phyloP scores from a whole-genome alignment of 176 grass and related monocot genomes.

The Musa itinerans region DNA sequence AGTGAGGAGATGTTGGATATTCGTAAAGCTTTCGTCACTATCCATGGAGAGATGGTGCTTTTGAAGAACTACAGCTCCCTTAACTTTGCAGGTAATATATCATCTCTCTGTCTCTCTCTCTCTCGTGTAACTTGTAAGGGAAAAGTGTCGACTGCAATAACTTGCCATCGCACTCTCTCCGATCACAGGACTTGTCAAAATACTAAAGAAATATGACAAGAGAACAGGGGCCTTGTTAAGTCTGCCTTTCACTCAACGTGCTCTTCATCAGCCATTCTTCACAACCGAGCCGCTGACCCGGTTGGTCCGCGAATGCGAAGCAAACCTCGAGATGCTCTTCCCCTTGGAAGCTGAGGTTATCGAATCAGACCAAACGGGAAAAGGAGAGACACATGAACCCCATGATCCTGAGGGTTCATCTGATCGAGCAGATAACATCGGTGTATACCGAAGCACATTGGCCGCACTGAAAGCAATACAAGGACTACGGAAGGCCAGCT shows the following conservation, averaged over 20 bases:
- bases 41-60: constrained; percentile 97
- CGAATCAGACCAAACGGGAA: constrained; percentile 46
- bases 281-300: constrained; percentile 75
- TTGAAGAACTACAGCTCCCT: constrained; percentile 86
- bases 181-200: constrained; percentile 69
- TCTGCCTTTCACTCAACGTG: constrained; percentile 85
- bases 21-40: constrained; percentile 85
- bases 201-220: constrained; percentile 97
- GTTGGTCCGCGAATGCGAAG: constrained; percentile 85
- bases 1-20: constrained; percentile 91
- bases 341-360: constrained; percentile 81
- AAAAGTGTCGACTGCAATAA: not conserved
- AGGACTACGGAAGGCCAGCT: constrained; percentile 72
- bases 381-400: constrained; percentile 9
- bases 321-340: constrained; percentile 80
- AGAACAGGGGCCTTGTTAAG: constrained; percentile 73
- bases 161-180: not conserved
- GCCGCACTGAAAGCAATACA: constrained; percentile 87
- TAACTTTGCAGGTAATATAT: constrained; percentile 65
- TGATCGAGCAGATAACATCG: constrained; percentile 29
- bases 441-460: constrained; percentile 72
- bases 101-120: not conserved
- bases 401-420: constrained; percentile 28
- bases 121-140: too few species aligned
- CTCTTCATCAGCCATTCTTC: constrained; percentile 86